Conservation (phyloP, 2,329 filamentous ascomycete species). For the Aspergillus clavatus region DNA sequence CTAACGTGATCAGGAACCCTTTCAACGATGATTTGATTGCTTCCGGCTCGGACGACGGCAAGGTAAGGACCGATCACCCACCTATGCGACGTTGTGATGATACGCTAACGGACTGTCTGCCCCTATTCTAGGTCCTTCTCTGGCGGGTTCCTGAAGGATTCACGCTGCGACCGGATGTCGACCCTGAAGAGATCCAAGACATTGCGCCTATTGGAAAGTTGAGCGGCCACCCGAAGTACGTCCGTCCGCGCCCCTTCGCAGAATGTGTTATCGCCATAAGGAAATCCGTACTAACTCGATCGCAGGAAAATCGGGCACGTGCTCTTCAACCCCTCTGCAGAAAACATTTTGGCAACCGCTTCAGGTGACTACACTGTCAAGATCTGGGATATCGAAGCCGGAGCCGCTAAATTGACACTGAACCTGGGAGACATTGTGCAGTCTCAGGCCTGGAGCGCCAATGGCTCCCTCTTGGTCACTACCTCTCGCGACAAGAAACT, state of each 20-base stretch:
- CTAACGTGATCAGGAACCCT: constrained; percentile 63
- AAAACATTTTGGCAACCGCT: constrained; percentile 89
- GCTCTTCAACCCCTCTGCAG: constrained; percentile 92
- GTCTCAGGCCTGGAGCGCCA: constrained; percentile 91
- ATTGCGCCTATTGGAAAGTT: constrained; percentile 77
- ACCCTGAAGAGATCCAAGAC: constrained; percentile 70
- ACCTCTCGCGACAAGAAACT: constrained; percentile 98
- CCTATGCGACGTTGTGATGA: neutral
- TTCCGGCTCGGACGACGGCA: constrained; percentile 93
- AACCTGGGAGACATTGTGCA: constrained; percentile 91
- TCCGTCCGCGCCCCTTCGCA: neutral
- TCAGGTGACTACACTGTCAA: constrained; percentile 95
- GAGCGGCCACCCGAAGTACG: constrained; percentile 77
- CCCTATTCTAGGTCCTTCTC: constrained; percentile 63
- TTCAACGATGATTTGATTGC: constrained; percentile 93
- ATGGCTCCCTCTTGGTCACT: constrained; percentile 79
- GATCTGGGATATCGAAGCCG: constrained; percentile 86
- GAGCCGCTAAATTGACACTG: constrained; percentile 67
- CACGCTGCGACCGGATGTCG: constrained; percentile 72
- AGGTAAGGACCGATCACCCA: constrained; percentile 45
- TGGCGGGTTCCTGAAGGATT: constrained; percentile 93
- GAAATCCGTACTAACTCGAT: constrained; percentile 15
- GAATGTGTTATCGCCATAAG: constrained; percentile 1
- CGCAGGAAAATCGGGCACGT: constrained; percentile 93
- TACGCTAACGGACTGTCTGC: constrained; percentile 6